Base-by-base conservation (phyloP, 2,329 filamentous ascomycete genomes). In the Fusarium xyrophilum region DNA sequence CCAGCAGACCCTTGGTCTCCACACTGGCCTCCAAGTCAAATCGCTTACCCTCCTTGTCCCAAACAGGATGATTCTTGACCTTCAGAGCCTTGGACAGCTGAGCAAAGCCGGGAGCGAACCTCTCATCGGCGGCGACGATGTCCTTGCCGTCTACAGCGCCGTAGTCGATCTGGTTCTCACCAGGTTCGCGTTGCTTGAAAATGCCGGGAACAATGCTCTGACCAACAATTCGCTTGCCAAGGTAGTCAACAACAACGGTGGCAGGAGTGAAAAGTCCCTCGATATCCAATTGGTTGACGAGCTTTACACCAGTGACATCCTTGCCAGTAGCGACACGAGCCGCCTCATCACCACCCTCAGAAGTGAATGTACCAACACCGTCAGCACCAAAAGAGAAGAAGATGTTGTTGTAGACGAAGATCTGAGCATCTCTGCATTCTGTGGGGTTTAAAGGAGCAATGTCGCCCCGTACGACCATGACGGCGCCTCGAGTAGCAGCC, bases 331-430 rank as follows among this genome's bases (percentile, higher is more conserved):
- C 96, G 60, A 98, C 93, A 62, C 95, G 89, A 17, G 96, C 96
- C 69, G 96, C 96, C 81, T 99, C 96, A 71, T 99, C 95, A 23
- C 96, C 96, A 70, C 96, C 96, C 81, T 99, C 96, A 6, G 91
- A 94, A 14, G 93, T 94, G 79, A 99, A 99, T 19, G 96, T 99
- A 43, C 96, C 95, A 46, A 98, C 96, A 54, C 96, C 96, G 78
- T 99, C 96, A 44, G 96, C 95, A 67, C 96, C 96, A 73, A 97
- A 98, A 1, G 96, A 98, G 84, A 97, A 99, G 84, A 99, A 99
- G 71, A 99, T 93, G 81, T 99, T 99, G 85, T 98, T 98, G 84
- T 98, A 97, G 27, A 99, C 95, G 75, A 97, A 99, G 70, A 99
- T 99, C 79, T 99, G 96, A 7, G 96, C 96, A 78, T 99, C 95